Evolutionary conservation across 176 grass and related monocot species (phyloP).

Genomic region (Canna indica): DNA sequence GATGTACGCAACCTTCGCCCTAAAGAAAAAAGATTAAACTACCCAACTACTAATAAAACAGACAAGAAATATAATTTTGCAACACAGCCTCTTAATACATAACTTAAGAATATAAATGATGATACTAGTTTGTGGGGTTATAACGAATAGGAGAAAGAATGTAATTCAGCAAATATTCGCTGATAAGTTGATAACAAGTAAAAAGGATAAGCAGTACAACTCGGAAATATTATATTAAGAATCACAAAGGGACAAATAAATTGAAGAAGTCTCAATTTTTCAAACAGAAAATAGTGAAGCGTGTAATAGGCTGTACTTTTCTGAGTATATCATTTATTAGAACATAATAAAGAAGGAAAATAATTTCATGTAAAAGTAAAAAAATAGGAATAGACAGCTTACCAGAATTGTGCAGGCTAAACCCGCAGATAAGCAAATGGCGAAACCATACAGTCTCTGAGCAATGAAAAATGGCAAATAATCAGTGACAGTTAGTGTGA

Average conservation of each 20-base stretch:
- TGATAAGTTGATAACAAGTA: not conserved
- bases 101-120: not conserved
- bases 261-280: not conserved
- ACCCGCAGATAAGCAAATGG: conserved; percentile 74
- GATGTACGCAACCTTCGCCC: no score
- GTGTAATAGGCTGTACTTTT: not conserved
- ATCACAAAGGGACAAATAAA: not conserved
- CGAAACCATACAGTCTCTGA: conserved; percentile 90
- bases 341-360: conserved; percentile 5
- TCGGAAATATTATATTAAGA: not conserved
- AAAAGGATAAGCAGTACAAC: not conserved
- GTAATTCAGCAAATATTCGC: not conserved
- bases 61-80: no score
- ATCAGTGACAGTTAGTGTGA: conserved; percentile 16
- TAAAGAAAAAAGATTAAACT: no score
- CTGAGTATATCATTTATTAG: not conserved
- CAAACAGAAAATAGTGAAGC: not conserved
- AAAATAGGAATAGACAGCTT: conserved; percentile 19
- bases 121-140: not conserved
- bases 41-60: no score
- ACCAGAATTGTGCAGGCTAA: conserved; percentile 87
- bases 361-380: conserved; percentile 8
- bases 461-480: conserved; percentile 10
- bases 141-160: not conserved
- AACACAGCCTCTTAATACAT: not conserved